phyloP scores from a whole-genome alignment of 345 rosid species.

The Salix arbutifolia region DNA sequence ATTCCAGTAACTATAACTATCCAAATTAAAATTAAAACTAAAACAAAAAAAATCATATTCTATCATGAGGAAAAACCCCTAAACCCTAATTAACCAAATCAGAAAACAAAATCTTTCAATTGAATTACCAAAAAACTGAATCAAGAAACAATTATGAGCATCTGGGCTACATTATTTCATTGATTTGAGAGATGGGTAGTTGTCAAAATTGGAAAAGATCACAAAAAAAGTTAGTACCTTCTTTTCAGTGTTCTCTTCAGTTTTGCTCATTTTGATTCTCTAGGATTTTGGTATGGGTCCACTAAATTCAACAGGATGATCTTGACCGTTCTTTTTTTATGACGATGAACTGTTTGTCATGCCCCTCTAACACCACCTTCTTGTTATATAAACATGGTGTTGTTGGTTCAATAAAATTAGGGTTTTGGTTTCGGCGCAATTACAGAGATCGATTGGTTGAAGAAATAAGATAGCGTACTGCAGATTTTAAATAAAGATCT shows the following conservation, averaged over 20 bases:
- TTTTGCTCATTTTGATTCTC: slow-evolving; percentile 48
- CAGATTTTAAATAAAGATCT: background rate
- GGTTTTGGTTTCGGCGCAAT: slow-evolving; percentile 1
- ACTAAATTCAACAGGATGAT: slow-evolving; percentile 36
- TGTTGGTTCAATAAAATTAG: slow-evolving; percentile 10
- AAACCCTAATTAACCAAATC: background rate
- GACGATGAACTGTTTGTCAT: slow-evolving; percentile 41
- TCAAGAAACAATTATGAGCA: slow-evolving; percentile 1
- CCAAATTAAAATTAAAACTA: background rate
- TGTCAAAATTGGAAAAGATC: slow-evolving; percentile 12
- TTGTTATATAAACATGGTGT: background rate
- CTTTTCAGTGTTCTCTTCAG: slow-evolving; percentile 43
- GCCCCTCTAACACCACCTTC: background rate
- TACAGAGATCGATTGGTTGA: background rate
- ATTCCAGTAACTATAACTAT: background rate
- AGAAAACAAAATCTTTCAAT: slow-evolving; percentile 1
- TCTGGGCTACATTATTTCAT: background rate
- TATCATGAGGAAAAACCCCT: background rate
- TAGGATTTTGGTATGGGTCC: slow-evolving; percentile 32
- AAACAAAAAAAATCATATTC: background rate
- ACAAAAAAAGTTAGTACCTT: slow-evolving; percentile 21
- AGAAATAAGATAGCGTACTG: background rate
- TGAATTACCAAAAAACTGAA: background rate
- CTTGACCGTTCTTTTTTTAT: slow-evolving; percentile 42
- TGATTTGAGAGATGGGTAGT: slow-evolving; percentile 3